These are phyloP conservation scores for Microthyrium microscopicum DNA, from an alignment of 2,329 filamentous ascomycete genomes.

Conservation along the genomic window DNA sequence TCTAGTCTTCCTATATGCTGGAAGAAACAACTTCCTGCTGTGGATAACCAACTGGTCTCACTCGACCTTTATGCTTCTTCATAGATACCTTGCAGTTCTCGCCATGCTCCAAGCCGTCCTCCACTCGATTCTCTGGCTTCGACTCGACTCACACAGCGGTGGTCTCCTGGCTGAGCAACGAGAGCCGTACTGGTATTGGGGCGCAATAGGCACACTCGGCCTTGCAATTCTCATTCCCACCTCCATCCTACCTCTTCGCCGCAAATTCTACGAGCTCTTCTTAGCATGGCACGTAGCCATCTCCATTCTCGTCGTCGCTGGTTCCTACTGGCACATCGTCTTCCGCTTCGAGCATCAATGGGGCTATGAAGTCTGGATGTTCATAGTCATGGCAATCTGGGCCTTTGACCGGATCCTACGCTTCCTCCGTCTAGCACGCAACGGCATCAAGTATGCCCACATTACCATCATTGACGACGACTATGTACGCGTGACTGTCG, in stretches of 20 bases:
- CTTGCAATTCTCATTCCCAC: constrained; percentile 17
- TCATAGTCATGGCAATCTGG: constrained; percentile 25
- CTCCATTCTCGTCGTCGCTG: constrained; percentile 23
- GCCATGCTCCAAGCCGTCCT: constrained; percentile 28
- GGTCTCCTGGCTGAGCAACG: not conserved
- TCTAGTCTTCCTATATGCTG: not conserved
- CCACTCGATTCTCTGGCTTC: constrained; percentile 18
- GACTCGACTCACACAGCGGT: too few relatives aligned
- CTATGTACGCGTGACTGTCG: constrained; percentile 24
- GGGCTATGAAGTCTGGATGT: constrained; percentile 31
- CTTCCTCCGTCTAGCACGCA: constrained; percentile 19
- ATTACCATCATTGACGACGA: constrained; percentile 15
- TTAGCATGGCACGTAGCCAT: constrained; percentile 25
- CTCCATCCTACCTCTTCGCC: constrained; percentile 22
- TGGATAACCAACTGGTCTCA: constrained; percentile 34
- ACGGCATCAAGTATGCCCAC: constrained; percentile 18
- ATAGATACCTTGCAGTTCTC: constrained; percentile 33
- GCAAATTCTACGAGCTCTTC: constrained; percentile 27
- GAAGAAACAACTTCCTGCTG: constrained; percentile 12
- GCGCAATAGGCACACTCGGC: constrained; percentile 23
- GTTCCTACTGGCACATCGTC: constrained; percentile 26
- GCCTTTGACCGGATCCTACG: constrained; percentile 26
- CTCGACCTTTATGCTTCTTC: constrained; percentile 31
- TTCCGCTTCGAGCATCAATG: constrained; percentile 20
- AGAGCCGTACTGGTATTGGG: constrained; percentile 27